Evolutionary conservation across 2,329 filamentous ascomycete genomes (phyloP), one percentile per base, ranked within the genome.

Genomic region (Cryoendolithus antarcticus): DNA sequence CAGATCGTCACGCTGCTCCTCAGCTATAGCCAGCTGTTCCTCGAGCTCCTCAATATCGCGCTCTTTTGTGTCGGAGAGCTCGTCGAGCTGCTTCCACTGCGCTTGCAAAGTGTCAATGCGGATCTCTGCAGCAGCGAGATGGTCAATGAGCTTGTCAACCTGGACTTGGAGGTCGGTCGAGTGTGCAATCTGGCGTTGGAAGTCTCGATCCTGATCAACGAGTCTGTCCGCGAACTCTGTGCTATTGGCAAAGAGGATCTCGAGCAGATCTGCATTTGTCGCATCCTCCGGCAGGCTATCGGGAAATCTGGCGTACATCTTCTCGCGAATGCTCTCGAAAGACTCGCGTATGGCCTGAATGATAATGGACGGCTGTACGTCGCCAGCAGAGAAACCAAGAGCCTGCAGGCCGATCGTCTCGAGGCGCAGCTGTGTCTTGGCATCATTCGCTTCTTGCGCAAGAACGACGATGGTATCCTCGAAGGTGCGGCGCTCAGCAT

Each of bases 351-450:
- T 56, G 37, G 56, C 57, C 15, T 49, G 46, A 15, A 69, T 60
- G 21, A 53, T 49, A 4, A 49, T 51, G n/a, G 55, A 48, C 10
- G 60, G 58, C 1, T 52, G 47, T 9, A 54, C 50, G 4, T 61
- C 48, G 24, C 48, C 52, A 4, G 27, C 35, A 11, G 39, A 37
- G 43, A 67, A 61, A 21, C 63, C 59, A 11, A 69, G 57, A 27
- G 61, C 61, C 40, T 63, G 55, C 3, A 69, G 51, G 44, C 67
- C 63, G 13, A 69, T 60, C 7, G 59, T 54, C 9, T 68, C 49
- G 30, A 67, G 54, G 24, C 63, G 56, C 3, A 69, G 54, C 5
- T 59, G 54, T 4, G 62, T 56, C 43, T 61, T 58, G 4, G 61
- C 58, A 11, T 63, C 56, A 30, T 61, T 59, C 4, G 62, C 55